phyloP scores from a whole-genome alignment of 176 grass and related monocot species.

The Echinochloa phyllopogon region DNA sequence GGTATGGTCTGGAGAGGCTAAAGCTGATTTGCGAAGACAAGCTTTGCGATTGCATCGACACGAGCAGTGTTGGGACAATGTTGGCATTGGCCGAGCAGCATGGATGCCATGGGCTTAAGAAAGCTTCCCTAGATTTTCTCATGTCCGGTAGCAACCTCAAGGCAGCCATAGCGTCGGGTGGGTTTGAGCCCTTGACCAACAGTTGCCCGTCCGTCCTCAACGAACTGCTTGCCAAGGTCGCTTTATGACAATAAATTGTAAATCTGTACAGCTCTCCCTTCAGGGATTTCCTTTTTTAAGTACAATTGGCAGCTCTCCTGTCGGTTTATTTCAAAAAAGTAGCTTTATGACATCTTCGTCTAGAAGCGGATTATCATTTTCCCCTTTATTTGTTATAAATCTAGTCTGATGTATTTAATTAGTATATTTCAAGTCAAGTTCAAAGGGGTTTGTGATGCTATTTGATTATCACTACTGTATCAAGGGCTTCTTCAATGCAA shows the following conservation, averaged over 20 bases:
- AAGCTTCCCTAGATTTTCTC: conserved; percentile 43
- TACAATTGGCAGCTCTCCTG: no score
- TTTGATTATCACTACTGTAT: no score
- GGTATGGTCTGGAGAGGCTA: conserved; percentile 41
- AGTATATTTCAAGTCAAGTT: no score
- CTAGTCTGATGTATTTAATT: no score
- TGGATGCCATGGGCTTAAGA: conserved; percentile 41
- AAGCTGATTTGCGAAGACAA: conserved; percentile 46
- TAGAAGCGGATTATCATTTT: neutral
- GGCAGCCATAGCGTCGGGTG: neutral
- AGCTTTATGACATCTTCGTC: neutral
- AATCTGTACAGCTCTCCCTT: no score
- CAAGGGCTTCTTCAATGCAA: no score
- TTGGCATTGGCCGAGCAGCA: conserved; percentile 46
- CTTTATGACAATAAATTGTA: neutral
- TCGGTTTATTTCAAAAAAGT: no score
- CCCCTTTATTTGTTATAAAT: no score
- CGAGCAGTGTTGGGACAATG: conserved; percentile 30
- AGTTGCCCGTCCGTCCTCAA: neutral
- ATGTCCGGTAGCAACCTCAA: conserved; percentile 37
- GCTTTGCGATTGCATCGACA: neutral
- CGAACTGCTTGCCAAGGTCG: neutral
- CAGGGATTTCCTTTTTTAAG: no score
- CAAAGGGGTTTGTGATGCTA: no score
- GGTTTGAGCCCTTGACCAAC: neutral